Percentiles rank a stretch among this genome's conserved stretches.
phyloP scores from a whole-genome alignment of 495 filamentous ascomycete species.

The Trypethelium eluteriae region DNA sequence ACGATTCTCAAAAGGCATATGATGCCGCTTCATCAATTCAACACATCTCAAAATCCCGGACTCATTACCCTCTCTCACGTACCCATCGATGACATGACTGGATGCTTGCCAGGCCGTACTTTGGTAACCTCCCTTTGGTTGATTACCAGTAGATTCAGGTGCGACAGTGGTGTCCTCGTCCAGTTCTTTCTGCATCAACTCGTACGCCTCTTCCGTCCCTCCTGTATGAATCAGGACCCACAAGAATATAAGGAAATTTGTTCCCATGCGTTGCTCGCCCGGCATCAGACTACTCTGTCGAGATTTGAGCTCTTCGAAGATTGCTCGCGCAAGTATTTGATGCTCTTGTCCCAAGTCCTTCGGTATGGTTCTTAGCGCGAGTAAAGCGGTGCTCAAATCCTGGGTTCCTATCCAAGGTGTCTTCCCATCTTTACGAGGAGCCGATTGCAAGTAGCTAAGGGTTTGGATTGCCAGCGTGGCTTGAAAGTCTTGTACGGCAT shows the following conservation, averaged over 20 bases:
- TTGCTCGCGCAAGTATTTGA: conserved; percentile 38
- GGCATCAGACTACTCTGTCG: neutral
- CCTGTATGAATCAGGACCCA: conserved; percentile 52
- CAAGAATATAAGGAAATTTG: conserved; percentile 34
- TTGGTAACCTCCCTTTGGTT: conserved; percentile 19
- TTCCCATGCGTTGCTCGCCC: too few species aligned
- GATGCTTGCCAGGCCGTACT: conserved; percentile 38
- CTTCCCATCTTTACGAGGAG: conserved; percentile 41
- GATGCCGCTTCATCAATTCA: conserved; percentile 31
- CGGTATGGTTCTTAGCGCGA: conserved; percentile 40
- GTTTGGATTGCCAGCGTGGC: conserved; percentile 50
- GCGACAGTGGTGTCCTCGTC: conserved; percentile 10
- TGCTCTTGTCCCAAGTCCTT: conserved; percentile 48
- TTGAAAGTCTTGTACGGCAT: conserved; percentile 57
- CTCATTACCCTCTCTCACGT: conserved; percentile 55
- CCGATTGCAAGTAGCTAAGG: conserved; percentile 50
- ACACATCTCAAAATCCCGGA: conserved; percentile 43
- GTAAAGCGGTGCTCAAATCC: conserved; percentile 35
- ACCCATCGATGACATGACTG: conserved; percentile 55
- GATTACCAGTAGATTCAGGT: neutral
- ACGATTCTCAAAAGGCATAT: conserved; percentile 26
- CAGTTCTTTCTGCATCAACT: conserved; percentile 42
- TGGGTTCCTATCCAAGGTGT: conserved; percentile 44
- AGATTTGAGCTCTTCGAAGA: conserved; percentile 20
- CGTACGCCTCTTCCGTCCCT: conserved; percentile 50